Conservation (phyloP, 1,139 yeast species). For the Eremothecium gossypii region DNA sequence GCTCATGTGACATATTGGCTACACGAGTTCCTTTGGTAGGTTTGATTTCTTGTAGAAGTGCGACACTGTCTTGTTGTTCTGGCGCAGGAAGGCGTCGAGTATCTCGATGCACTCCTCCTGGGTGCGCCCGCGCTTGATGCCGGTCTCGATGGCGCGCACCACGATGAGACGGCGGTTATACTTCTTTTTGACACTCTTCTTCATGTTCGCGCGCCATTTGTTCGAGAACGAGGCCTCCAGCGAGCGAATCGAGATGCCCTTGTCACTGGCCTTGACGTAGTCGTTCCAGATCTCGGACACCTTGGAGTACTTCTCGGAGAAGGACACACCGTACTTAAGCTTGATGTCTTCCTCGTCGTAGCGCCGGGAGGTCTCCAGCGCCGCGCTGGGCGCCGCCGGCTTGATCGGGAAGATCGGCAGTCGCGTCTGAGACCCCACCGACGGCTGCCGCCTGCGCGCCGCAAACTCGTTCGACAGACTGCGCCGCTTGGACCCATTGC, state of each 20-base stretch:
- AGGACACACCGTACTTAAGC: conserved; percentile 9
- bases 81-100: conserved; percentile 4
- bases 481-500: conserved; percentile 4
- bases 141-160: conserved; percentile 11
- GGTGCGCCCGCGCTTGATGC: conserved; percentile 8
- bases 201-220: conserved; percentile 11
- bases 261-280: conserved; percentile 8
- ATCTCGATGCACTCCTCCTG: conserved; percentile 6
- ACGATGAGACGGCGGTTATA: conserved; percentile 11
- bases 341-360: conserved; percentile 9
- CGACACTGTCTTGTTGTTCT: conserved; percentile 1
- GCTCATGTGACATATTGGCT: background rate
- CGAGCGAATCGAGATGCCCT: conserved; percentile 9
- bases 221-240: conserved; percentile 9
- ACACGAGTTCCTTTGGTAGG: background rate
- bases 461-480: conserved; percentile 7
- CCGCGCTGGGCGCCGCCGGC: background rate
- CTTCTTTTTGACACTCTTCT: conserved; percentile 12
- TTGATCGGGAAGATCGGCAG: background rate
- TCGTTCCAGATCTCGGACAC: conserved; percentile 12
- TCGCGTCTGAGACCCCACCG: background rate
- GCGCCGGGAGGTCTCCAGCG: conserved; percentile 1
- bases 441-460: background rate
- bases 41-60: background rate
- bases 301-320: conserved; percentile 9